Evolutionary conservation across 345 rosid genomes (phyloP).

Genomic region (Euphorbia lathyris): DNA sequence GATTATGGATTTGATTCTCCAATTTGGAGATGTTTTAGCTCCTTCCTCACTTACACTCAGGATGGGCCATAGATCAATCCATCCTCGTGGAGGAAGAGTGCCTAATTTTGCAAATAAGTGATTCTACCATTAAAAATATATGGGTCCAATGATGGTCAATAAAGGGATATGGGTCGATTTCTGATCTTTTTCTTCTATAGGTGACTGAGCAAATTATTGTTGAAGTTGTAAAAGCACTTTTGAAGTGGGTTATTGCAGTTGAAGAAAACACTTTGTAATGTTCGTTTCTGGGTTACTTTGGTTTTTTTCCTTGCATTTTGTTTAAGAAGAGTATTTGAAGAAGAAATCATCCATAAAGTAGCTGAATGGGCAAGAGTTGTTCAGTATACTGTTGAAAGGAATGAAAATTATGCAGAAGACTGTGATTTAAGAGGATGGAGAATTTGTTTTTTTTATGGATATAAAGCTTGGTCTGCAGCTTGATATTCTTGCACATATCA

Average conservation of each 20-base stretch:
- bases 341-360: constrained; percentile 8
- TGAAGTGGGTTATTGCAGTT: no score
- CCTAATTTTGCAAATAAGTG: no score
- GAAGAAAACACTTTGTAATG: background rate
- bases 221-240: no score
- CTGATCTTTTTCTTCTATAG: background rate
- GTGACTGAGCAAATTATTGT: constrained; percentile 6
- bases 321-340: background rate
- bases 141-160: no score
- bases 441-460: constrained; percentile 28
- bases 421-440: constrained; percentile 27
- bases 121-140: no score
- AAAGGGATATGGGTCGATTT: no score
- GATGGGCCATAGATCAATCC: constrained; percentile 95
- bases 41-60: constrained; percentile 86
- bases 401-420: constrained; percentile 9
- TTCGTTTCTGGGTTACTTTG: constrained; percentile 10
- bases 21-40: constrained; percentile 57
- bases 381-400: background rate
- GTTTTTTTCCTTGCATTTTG: constrained; percentile 9
- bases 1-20: background rate
- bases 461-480: no score
- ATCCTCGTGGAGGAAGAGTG: constrained; percentile 92
- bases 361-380: background rate
- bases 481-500: no score